A percentile compares a stretch with the other conserved stretches of the same genome.
These are phyloP conservation scores for Microstegium vimineum DNA, from an alignment of 176 grass and related monocot species.

Conservation along the genomic window DNA sequence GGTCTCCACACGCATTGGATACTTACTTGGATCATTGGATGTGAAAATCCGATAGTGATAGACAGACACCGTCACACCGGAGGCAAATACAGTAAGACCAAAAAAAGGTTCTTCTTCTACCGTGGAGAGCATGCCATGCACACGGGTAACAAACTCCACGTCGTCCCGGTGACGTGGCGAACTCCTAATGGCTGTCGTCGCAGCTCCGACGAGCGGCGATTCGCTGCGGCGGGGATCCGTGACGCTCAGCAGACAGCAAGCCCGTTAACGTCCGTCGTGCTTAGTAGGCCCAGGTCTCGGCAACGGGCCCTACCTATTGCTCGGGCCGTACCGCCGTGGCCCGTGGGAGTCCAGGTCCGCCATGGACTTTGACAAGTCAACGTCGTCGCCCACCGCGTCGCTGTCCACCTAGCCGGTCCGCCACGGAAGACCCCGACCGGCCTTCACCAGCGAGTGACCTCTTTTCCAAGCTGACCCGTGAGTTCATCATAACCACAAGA, in stretches of 20 bases:
- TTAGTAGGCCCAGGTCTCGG: background rate
- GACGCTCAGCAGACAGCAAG: background rate
- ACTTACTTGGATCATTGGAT: too few relatives aligned
- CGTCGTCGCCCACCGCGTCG: conserved; percentile 14
- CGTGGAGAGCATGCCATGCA: background rate
- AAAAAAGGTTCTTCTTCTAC: background rate
- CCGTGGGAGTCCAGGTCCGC: background rate
- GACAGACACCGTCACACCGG: background rate
- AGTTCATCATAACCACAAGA: background rate
- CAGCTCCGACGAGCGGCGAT: background rate
- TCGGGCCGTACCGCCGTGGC: background rate
- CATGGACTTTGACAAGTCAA: conserved; percentile 8
- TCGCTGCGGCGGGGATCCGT: background rate
- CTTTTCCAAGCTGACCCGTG: background rate
- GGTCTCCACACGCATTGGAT: too few relatives aligned
- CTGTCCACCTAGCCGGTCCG: conserved; percentile 25
- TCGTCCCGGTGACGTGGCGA: background rate
- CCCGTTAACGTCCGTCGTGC: background rate
- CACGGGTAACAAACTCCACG: background rate
- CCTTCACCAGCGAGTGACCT: background rate
- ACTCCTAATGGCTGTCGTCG: background rate
- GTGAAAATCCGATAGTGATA: too few relatives aligned
- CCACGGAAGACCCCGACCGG: background rate
- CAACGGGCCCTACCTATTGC: too few relatives aligned
- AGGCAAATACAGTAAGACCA: background rate